Evolutionary conservation across 1,139 yeast genomes (phyloP), one percentile per base, ranked within the genome.

Genomic region (Yamadazyma dushanensis): DNA sequence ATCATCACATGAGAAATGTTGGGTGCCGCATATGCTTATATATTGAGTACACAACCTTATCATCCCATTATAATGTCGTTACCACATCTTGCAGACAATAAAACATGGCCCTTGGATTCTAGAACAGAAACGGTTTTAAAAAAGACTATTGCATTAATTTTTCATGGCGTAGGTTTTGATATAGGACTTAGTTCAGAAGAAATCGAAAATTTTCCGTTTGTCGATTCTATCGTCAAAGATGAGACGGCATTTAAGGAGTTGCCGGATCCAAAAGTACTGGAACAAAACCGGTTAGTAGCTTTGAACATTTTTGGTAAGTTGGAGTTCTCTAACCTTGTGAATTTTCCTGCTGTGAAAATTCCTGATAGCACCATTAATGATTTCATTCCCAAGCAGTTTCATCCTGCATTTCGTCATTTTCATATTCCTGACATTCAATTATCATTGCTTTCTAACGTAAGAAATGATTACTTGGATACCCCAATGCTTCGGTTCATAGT

Each of bases 401-500:
- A 42, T 19, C 42, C 26, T 13, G 34, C 34, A 11, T 36, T 41
- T 20, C 23, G 18, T 7, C 11, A 28, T 1, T 26, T 17, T 13
- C 27, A 36, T 23, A 21, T 34, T 4, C 30, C 32, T 23, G 42
- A 37, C 18, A 23, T 41, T 9, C 41, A 30, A 15, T 28, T 34
- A 26, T 40, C 41, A 66, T 61, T 75, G 18, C 72, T 83, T 44
- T 77, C 84, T 76, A 55, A 62, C 22, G 71, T 79, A 63, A 76
- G 85, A 53, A 70, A 73, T 30, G 95, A 86, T 51, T 66, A 77
- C 23, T 86, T 90, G 2, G 96, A 88, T 56, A 79, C 81, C 40
- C 56, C 80, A 38, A 40, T 84, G 26, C 63, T 85, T 41, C 70
- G 94, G 47, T 85, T 80, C 53, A 56, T 82, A 19, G 68, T 88